A percentile compares a stretch with the other conserved stretches of the same genome.
Conservation (phyloP, 2,329 filamentous ascomycete genomes). For the Amauroascus verrucosus region DNA sequence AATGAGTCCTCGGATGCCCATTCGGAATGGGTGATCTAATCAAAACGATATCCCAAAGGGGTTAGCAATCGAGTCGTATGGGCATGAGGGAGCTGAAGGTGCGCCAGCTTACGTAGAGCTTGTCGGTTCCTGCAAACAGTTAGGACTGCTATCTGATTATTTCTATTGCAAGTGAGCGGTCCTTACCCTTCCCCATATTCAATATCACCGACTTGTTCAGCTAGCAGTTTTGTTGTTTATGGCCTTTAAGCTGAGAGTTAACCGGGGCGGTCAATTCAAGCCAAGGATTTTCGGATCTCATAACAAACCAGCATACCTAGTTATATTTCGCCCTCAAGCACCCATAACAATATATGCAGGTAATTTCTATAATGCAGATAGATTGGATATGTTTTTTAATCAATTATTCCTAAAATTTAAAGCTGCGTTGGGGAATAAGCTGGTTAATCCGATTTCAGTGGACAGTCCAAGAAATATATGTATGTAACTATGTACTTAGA, state of each 20-base stretch:
- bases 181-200: slow-evolving; percentile 28
- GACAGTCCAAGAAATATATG: too few species aligned
- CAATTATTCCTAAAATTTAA: too few species aligned
- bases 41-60: background rate
- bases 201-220: background rate
- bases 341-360: too few species aligned
- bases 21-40: slow-evolving; percentile 86
- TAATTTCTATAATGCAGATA: too few species aligned
- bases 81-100: background rate
- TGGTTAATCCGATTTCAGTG: too few species aligned
- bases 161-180: slow-evolving; percentile 1
- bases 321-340: too few species aligned
- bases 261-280: background rate
- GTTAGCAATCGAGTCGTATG: slow-evolving; percentile 18
- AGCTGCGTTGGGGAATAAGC: too few species aligned
- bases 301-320: too few species aligned
- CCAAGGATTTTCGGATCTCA: too few species aligned
- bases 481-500: too few species aligned
- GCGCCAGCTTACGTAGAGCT: slow-evolving; percentile 36
- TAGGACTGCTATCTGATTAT: slow-evolving; percentile 4
- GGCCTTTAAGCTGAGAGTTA: background rate
- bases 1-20: slow-evolving; percentile 89
- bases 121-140: slow-evolving; percentile 36
- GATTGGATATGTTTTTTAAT: too few species aligned
- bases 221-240: background rate